Conservation (phyloP, 495 filamentous ascomycete species). For the Penicillium steckii region DNA sequence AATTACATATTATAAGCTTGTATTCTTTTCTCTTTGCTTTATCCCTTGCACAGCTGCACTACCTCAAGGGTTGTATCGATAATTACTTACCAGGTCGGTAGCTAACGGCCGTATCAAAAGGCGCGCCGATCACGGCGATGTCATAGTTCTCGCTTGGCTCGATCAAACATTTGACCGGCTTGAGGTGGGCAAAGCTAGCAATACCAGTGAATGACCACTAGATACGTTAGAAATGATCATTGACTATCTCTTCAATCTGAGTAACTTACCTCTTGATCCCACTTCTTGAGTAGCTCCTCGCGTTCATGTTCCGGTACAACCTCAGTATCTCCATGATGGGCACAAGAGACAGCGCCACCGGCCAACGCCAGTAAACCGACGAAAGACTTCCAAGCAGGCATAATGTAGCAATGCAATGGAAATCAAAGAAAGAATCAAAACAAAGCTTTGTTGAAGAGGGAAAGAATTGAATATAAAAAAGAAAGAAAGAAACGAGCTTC, state of each 20-base stretch:
- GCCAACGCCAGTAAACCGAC: conserved; percentile 40
- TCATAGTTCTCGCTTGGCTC: conserved; percentile 66
- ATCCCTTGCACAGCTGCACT: conserved; percentile 5
- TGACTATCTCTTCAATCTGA: neutral
- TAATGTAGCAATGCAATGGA: neutral
- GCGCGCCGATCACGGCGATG: conserved; percentile 78
- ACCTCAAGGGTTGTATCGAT: conserved; percentile 9
- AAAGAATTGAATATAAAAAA: conserved; percentile 8
- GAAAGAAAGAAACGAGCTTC: neutral
- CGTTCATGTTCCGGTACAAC: conserved; percentile 40
- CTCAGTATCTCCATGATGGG: conserved; percentile 41
- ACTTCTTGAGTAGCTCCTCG: conserved; percentile 51
- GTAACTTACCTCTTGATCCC: conserved; percentile 52
- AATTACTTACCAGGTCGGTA: conserved; percentile 67
- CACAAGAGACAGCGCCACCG: conserved; percentile 32
- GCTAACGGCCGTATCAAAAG: conserved; percentile 80
- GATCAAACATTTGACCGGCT: conserved; percentile 70
- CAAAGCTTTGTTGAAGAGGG: conserved; percentile 14
- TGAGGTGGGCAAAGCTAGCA: conserved; percentile 76
- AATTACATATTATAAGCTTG: conserved; percentile 7
- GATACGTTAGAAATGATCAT: conserved; percentile 1
- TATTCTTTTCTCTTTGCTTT: conserved; percentile 39
- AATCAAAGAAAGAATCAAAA: conserved; percentile 4
- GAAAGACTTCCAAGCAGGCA: conserved; percentile 26
- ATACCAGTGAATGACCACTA: conserved; percentile 79